Conservation (phyloP, 2,329 filamentous ascomycete genomes). For the Sclerotinia glacialis region DNA sequence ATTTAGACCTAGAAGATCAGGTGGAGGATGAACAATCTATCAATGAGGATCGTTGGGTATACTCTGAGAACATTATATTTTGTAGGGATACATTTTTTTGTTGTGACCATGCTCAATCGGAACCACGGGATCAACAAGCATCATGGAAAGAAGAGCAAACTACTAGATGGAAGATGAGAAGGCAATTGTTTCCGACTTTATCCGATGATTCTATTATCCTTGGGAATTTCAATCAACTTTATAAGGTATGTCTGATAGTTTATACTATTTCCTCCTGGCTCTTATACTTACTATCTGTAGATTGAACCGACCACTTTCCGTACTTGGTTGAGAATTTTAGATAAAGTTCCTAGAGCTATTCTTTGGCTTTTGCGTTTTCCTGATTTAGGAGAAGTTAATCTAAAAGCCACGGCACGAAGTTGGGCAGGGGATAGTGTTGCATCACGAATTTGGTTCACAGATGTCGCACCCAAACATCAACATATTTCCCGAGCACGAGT, state of each 20-base stretch:
- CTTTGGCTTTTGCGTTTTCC: slow-evolving; percentile 97
- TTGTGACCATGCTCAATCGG: slow-evolving; percentile 89
- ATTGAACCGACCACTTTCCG: slow-evolving; percentile 97
- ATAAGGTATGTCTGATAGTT: slow-evolving; percentile 66
- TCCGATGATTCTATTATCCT: slow-evolving; percentile 84
- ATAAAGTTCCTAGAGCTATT: slow-evolving; percentile 79
- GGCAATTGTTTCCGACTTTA: slow-evolving; percentile 81
- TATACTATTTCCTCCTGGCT: not conserved
- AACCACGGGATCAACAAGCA: slow-evolving; percentile 66
- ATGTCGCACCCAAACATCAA: slow-evolving; percentile 90
- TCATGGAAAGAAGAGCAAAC: slow-evolving; percentile 82
- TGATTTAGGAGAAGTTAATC: slow-evolving; percentile 83
- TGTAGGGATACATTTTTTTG: slow-evolving; percentile 96
- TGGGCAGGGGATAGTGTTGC: slow-evolving; percentile 89
- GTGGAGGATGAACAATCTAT: slow-evolving; percentile 57
- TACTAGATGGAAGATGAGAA: slow-evolving; percentile 87
- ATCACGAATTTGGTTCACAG: slow-evolving; percentile 85
- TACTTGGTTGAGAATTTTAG: slow-evolving; percentile 88
- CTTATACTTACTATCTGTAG: slow-evolving; percentile 45
- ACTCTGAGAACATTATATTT: slow-evolving; percentile 95
- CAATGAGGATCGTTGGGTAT: slow-evolving; percentile 79
- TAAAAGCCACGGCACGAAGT: slow-evolving; percentile 71
- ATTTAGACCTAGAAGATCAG: slow-evolving; percentile 70
- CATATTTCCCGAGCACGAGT: slow-evolving; percentile 91
- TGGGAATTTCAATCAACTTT: slow-evolving; percentile 97